Percentiles rank a stretch among this genome's conserved stretches.
Conservation (phyloP, 2,329 filamentous ascomycete genomes). For the Arthrobotrys sphaeroides region DNA sequence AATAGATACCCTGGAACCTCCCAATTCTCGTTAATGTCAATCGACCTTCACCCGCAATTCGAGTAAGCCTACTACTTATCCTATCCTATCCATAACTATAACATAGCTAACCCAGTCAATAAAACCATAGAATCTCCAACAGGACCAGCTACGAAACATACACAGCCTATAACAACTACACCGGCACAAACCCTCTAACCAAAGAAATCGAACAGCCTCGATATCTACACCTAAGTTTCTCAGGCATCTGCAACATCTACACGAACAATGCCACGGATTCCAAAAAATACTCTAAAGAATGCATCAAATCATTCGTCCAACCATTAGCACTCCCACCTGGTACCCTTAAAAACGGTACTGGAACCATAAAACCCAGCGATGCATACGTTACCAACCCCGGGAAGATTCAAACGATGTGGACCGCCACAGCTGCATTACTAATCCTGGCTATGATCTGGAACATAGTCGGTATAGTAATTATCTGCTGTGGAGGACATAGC, state of each 20-base stretch:
- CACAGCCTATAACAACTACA: conserved; percentile 14
- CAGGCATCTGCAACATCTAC: conserved; percentile 13
- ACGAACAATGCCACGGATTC: conserved; percentile 9
- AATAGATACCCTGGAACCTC: conserved; percentile 8
- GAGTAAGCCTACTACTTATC: conserved; percentile 7
- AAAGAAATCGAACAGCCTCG: conserved; percentile 18
- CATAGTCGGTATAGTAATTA: background rate
- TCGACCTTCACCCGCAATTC: conserved; percentile 13
- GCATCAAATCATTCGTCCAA: conserved; percentile 11
- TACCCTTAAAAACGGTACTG: background rate
- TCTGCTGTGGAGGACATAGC: background rate
- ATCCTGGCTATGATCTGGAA: conserved; percentile 13
- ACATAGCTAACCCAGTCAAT: too few relatives aligned
- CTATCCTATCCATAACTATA: too few relatives aligned
- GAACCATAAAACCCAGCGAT: background rate
- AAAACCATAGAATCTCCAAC: too few relatives aligned
- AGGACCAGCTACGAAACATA: too few relatives aligned
- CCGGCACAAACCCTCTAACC: conserved; percentile 11
- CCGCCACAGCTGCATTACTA: background rate
- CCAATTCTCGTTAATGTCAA: conserved; percentile 14
- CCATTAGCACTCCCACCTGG: conserved; percentile 7
- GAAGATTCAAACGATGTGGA: conserved; percentile 11
- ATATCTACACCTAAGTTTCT: conserved; percentile 29
- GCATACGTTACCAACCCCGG: background rate
- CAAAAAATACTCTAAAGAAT: conserved; percentile 24